Conservation (phyloP, 768 basidiomycete species). For the Melanogaster broomeanus region DNA sequence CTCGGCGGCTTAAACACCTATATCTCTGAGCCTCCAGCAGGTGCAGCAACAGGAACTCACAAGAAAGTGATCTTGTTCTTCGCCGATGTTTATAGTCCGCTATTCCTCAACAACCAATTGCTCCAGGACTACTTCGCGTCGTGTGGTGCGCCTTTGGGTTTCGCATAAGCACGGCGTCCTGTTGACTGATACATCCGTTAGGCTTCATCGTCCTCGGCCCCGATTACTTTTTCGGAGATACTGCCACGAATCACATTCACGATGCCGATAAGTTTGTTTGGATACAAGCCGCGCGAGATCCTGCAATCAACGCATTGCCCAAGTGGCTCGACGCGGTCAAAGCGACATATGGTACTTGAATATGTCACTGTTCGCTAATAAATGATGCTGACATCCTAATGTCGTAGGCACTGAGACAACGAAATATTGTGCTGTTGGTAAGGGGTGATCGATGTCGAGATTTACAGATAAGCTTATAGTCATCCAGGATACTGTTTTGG, state of each 20-base stretch:
- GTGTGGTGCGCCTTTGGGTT: slow-evolving; percentile 41
- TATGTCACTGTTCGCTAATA: background rate
- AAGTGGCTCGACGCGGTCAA: slow-evolving; percentile 55
- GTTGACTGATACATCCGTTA: slow-evolving; percentile 15
- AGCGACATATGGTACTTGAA: slow-evolving; percentile 42
- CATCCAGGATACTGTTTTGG: slow-evolving; percentile 58
- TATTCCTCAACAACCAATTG: slow-evolving; percentile 55
- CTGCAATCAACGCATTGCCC: slow-evolving; percentile 42
- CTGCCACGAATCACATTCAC: slow-evolving; percentile 37
- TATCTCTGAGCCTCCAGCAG: slow-evolving; percentile 45
- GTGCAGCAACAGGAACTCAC: slow-evolving; percentile 19
- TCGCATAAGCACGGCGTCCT: background rate
- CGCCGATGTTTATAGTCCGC: slow-evolving; percentile 55
- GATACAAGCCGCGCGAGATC: slow-evolving; percentile 31
- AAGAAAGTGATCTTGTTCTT: slow-evolving; percentile 55
- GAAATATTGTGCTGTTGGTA: slow-evolving; percentile 46
- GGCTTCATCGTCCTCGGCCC: slow-evolving; percentile 59
- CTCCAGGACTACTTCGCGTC: slow-evolving; percentile 64
- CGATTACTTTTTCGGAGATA: slow-evolving; percentile 61
- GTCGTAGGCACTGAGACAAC: slow-evolving; percentile 31
- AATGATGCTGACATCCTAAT: background rate
- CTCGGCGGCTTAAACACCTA: slow-evolving; percentile 57
- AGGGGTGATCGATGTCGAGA: slow-evolving; percentile 6
- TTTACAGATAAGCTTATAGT: background rate
- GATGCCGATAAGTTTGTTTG: slow-evolving; percentile 38